These are phyloP conservation scores for Oropetium thomaeum DNA, from an alignment of 176 grass and related monocot species.

Conservation along the genomic window DNA sequence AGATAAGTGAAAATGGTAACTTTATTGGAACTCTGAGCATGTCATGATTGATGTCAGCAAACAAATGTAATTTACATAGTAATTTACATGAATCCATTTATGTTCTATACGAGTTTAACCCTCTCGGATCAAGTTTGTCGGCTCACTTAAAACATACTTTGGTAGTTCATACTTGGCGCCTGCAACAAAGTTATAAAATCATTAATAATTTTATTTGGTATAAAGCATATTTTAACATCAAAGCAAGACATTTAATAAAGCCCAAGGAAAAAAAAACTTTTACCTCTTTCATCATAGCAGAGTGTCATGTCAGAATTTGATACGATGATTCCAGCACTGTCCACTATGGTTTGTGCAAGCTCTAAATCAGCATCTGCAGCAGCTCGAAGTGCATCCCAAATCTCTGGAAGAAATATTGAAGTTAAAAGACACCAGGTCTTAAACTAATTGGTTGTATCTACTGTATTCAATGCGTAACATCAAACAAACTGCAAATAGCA, in stretches of 20 bases:
- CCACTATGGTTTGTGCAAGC: slow-evolving; percentile 85
- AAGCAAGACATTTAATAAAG: slow-evolving; percentile 2
- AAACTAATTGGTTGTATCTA: background rate
- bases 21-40: slow-evolving; percentile 28
- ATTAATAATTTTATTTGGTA: background rate
- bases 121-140: slow-evolving; percentile 73
- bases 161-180: slow-evolving; percentile 95
- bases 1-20: background rate
- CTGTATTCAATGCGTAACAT: background rate
- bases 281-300: slow-evolving; percentile 93
- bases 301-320: slow-evolving; percentile 87
- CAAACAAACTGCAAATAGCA: background rate
- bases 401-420: slow-evolving; percentile 52
- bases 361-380: slow-evolving; percentile 74
- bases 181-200: slow-evolving; percentile 33
- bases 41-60: slow-evolving; percentile 22
- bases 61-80: slow-evolving; percentile 78
- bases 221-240: background rate
- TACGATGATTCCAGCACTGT: slow-evolving; percentile 82
- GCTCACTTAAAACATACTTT: slow-evolving; percentile 84
- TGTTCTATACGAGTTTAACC: slow-evolving; percentile 33
- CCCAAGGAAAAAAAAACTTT: background rate
- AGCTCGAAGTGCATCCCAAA: slow-evolving; percentile 93
- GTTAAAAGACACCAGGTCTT: background rate
- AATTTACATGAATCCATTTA: slow-evolving; percentile 55